phyloP scores from a whole-genome alignment of 495 filamentous ascomycete genomes.

The Parathielavia hyrcaniae region DNA sequence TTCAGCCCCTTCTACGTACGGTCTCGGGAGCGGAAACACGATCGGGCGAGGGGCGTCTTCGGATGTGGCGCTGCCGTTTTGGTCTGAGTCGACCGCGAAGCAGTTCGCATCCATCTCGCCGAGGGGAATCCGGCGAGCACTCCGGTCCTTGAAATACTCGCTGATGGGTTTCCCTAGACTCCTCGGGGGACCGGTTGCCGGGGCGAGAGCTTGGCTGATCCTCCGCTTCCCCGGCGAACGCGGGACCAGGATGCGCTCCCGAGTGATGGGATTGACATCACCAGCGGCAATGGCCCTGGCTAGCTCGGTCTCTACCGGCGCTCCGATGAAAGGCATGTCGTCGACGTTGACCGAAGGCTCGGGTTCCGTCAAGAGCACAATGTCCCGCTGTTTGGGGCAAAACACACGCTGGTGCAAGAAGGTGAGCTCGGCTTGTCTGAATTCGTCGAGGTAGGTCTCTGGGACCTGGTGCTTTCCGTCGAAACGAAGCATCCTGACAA shows the following conservation, averaged over 20 bases:
- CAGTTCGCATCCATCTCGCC: conserved; percentile 83
- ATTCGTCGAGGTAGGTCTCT: conserved; percentile 65
- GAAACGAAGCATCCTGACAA: conserved; percentile 76
- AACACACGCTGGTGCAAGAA: conserved; percentile 94
- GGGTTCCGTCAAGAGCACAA: conserved; percentile 67
- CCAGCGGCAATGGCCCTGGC: conserved; percentile 74
- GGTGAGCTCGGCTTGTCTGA: conserved; percentile 79
- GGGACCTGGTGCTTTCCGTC: conserved; percentile 80
- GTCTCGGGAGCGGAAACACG: conserved; percentile 45
- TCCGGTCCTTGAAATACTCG: conserved; percentile 62
- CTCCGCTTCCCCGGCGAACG: conserved; percentile 36
- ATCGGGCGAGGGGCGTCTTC: conserved; percentile 33
- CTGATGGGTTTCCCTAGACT: conserved; percentile 61
- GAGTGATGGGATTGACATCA: conserved; percentile 85
- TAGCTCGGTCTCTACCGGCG: conserved; percentile 57
- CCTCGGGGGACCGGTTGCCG: conserved; percentile 28
- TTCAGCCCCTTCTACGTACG: conserved; percentile 36
- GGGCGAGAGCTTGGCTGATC: conserved; percentile 33
- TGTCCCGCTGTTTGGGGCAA: conserved; percentile 61
- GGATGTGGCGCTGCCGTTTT: conserved; percentile 18
- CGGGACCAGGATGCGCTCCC: conserved; percentile 53
- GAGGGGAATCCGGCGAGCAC: conserved; percentile 59
- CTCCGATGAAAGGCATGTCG: conserved; percentile 73
- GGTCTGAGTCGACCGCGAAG: conserved; percentile 45
- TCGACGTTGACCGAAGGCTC: conserved; percentile 54